Conservation (phyloP, 2,329 filamentous ascomycete genomes). For the Xylariales sp. region DNA sequence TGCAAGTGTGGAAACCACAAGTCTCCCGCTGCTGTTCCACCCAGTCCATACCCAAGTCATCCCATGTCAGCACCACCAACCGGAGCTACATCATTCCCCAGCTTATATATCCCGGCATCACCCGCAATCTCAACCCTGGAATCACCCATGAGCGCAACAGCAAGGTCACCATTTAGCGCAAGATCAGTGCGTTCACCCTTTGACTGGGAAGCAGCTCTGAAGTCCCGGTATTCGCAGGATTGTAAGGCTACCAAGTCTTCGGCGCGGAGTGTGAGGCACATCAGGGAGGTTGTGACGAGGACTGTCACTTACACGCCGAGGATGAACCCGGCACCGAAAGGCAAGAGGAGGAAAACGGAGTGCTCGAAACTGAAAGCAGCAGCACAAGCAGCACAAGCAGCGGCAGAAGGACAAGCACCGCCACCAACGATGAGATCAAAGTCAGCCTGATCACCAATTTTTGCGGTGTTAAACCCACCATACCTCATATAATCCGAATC, state of each 20-base stretch:
- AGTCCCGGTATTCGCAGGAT: conserved; percentile 58
- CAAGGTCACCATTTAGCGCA: conserved; percentile 71
- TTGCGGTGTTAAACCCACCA: conserved; percentile 3
- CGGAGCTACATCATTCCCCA: conserved; percentile 55
- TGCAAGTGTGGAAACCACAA: conserved; percentile 52
- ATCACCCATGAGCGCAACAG: conserved; percentile 62
- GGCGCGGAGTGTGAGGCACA: conserved; percentile 61
- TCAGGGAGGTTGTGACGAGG: conserved; percentile 87
- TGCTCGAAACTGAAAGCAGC: conserved; percentile 19
- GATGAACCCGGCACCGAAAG: conserved; percentile 83
- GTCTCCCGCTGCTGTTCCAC: conserved; percentile 40
- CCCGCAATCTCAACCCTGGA: conserved; percentile 63
- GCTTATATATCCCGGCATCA: conserved; percentile 73
- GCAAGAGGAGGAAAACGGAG: conserved; percentile 74
- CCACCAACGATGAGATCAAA: conserved; percentile 17
- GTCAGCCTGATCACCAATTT: conserved; percentile 15
- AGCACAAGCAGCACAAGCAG: conserved; percentile 11
- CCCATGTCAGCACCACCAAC: conserved; percentile 59
- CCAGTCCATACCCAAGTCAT: conserved; percentile 48
- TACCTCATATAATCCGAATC: conserved; percentile 12
- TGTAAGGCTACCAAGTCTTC: conserved; percentile 49
- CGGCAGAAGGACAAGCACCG: conserved; percentile 5
- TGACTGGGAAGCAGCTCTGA: conserved; percentile 72
- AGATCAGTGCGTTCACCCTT: conserved; percentile 63
- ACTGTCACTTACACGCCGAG: conserved; percentile 86